Conservation (phyloP, 148 eudicot species). For the Spergularia marina region DNA sequence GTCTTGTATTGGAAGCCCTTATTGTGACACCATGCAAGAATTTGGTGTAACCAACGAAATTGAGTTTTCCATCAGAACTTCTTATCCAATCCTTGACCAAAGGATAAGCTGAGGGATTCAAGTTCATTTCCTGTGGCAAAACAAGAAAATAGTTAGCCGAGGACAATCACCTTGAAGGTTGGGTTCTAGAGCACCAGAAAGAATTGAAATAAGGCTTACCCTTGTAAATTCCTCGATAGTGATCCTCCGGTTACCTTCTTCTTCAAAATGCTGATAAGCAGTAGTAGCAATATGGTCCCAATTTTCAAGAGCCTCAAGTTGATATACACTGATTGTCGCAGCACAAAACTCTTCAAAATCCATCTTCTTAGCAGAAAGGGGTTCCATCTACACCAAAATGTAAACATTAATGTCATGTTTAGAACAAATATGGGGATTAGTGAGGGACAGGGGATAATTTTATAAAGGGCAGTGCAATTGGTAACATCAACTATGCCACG, state of each 20-base stretch:
- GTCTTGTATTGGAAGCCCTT: conserved; percentile 61
- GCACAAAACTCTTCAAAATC: conserved; percentile 87
- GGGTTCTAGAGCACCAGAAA: not conserved
- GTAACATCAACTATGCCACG: too few species aligned
- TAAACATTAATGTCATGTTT: not conserved
- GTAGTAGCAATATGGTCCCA: conserved; percentile 75
- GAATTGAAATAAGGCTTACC: conserved; percentile 34
- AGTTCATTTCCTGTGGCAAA: conserved; percentile 64
- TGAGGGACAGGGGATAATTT: too few species aligned
- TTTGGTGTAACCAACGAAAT: conserved; percentile 85
- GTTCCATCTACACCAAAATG: conserved; percentile 61
- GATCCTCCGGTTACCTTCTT: conserved; percentile 66
- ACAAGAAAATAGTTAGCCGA: conserved; percentile 10
- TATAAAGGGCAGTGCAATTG: too few species aligned
- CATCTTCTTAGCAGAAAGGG: conserved; percentile 58
- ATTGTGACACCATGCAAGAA: conserved; percentile 91
- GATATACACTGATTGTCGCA: conserved; percentile 78
- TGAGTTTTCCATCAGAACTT: conserved; percentile 67
- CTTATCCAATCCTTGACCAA: conserved; percentile 92
- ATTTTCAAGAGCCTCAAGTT: conserved; percentile 84
- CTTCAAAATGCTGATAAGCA: conserved; percentile 68
- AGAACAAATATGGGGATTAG: too few species aligned
- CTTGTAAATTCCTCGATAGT: conserved; percentile 72
- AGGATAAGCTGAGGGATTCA: conserved; percentile 58
- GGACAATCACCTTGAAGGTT: not conserved